These are phyloP conservation scores for Hylodesmum podocarpum DNA, from an alignment of 306 rosid genomes.

Conservation along the genomic window DNA sequence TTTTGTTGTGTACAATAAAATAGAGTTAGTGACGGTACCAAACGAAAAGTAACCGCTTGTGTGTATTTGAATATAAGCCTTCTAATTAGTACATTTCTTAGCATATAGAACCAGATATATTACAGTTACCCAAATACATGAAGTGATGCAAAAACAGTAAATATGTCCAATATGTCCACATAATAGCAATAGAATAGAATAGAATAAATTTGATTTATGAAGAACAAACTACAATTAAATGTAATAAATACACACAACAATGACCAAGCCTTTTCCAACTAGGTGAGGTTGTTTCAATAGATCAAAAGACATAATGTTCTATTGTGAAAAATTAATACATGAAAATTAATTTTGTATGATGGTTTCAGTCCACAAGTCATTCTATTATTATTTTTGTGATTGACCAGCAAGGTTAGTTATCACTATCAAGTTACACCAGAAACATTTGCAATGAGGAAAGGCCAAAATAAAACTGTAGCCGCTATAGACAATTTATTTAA, in stretches of 20 bases:
- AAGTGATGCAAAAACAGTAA: not conserved
- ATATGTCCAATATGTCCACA: not conserved
- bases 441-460: not conserved
- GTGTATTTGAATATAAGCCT: not conserved
- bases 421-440: not conserved
- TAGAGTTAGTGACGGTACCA: not conserved
- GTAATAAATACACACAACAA: not conserved
- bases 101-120: not conserved
- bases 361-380: not conserved
- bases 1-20: not conserved
- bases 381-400: not conserved
- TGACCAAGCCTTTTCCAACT: not conserved
- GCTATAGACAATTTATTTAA: too few species aligned
- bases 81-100: not conserved
- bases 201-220: not conserved
- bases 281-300: not conserved
- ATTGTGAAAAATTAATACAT: not conserved
- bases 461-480: too few species aligned
- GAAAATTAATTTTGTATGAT: not conserved
- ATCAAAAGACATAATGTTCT: not conserved
- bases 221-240: not conserved
- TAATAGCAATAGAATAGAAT: not conserved
- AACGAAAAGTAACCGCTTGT: constrained; percentile 8
- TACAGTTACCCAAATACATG: not conserved
- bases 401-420: constrained; percentile 7